phyloP scores from a whole-genome alignment of 805 yeast genomes.

The Ogataea trehaloabstinens region DNA sequence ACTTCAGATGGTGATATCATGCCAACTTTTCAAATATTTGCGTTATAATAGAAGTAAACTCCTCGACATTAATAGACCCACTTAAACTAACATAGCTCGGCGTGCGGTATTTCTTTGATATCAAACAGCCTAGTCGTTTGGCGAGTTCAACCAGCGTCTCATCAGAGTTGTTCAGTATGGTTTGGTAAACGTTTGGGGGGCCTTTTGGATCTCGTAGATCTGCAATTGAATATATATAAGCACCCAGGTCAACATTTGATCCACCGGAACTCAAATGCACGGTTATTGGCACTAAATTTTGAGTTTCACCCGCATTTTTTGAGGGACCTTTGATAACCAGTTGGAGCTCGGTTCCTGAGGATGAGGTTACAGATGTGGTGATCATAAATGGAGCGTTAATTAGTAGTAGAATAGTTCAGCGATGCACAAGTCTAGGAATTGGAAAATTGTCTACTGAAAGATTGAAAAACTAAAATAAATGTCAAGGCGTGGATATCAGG shows the following conservation, averaged over 20 bases:
- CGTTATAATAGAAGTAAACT: slow-evolving; percentile 30
- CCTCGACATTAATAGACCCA: slow-evolving; percentile 37
- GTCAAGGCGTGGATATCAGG: no score
- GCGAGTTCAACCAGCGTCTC: slow-evolving; percentile 42
- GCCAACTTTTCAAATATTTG: slow-evolving; percentile 32
- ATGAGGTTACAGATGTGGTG: no score
- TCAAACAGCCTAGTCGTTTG: slow-evolving; percentile 39
- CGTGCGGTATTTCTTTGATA: slow-evolving; percentile 37
- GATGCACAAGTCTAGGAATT: no score
- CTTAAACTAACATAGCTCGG: slow-evolving; percentile 48
- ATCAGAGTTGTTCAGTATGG: slow-evolving; percentile 41
- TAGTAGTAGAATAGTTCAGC: no score
- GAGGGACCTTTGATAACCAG: slow-evolving; percentile 20
- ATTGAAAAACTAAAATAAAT: no score
- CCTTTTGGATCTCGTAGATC: slow-evolving; percentile 25
- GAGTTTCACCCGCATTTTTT: slow-evolving; percentile 15
- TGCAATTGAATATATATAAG: slow-evolving; percentile 43
- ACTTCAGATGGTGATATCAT: slow-evolving; percentile 54
- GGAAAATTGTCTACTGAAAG: no score
- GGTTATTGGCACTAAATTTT: slow-evolving; percentile 33
- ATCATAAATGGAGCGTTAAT: no score
- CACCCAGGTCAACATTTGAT: slow-evolving; percentile 34
- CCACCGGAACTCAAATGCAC: slow-evolving; percentile 35
- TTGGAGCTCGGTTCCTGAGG: slow-evolving; percentile 27
- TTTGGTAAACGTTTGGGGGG: slow-evolving; percentile 35